Base-by-base conservation (phyloP, 371 early-diverging fungal genomes). In the Mucor racemosus region DNA sequence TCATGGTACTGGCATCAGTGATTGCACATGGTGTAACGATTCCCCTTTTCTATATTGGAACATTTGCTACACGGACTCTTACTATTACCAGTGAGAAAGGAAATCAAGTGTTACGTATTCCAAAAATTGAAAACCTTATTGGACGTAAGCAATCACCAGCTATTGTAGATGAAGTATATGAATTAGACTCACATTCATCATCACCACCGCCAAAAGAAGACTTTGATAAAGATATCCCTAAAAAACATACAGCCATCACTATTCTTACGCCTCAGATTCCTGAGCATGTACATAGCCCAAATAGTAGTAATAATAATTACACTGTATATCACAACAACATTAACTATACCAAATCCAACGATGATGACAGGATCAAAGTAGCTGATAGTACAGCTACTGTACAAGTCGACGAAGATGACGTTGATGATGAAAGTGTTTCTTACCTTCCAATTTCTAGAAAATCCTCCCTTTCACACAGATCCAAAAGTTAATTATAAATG, bases 11-110 rank as follows among this genome's bases (percentile, higher is more conserved):
- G 3, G 77, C 88, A 9, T 93, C 94, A 19, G 87, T 95, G 0
- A 57, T 94, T 7, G 85, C 91, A 9, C 95, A 95, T 57, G 96
- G 96, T 14, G 73, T 90, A 36, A 90, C 94, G 0, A 87, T 94
- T 0, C 92, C 93, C 5, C 60, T 93, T 21, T 86, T 87, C 41
- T 81, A 87, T 33, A 69, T 89, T 8, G 73, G 78, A 14, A 59
- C 65, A 5, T 76, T 71, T 61, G 78, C 77, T 3, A 67, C 67
- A 11, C 68, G 78, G n/a, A 77, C 78, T 0, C 56, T 77, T 5
- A 73, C 77, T 3, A 60, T 67, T 17, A 76, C 67, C n/a, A 75
- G 72, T 38, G 66, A 71, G 19, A 65, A 19, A 26, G 50, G 15
- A 36, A 60, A 6, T 21, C 55, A 55, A 40, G 38, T 66, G 13